Evolutionary conservation across 352 stramenopile genomes (phyloP), one percentile per base, ranked within the genome.

Genomic region (Phytophthora agathidicida): DNA sequence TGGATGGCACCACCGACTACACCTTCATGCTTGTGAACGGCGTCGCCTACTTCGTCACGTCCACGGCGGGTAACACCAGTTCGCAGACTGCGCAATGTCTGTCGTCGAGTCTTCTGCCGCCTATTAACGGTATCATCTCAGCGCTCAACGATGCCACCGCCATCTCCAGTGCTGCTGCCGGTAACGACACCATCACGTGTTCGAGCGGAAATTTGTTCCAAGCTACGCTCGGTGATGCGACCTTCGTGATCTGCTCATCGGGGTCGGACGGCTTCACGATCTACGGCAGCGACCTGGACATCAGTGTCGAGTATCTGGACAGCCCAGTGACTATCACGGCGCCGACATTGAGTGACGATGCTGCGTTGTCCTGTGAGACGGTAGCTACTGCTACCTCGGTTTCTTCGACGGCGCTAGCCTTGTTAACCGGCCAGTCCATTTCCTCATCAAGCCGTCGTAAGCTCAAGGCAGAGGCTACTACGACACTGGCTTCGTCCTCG

Each of bases 21-120:
- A 69, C 41, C 7, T 74, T 68, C 39, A 47, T 62, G 33, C 32
- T 72, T 8, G 52, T 75, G 24, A 28, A 75, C 37, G 50, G 62
- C 27, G 41, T 71, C 37, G 54, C 69, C 6, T 77, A 75, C 51
- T 57, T 48, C 33, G 42, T 68, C 7, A 68, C 54, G 3, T 57
- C 64, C 27, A 39, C 36, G 1, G 38, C 45, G 16, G 59, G 33
- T 7, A 37, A 60, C 35, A 28, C 42, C 27, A 31, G 23, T 0
- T 33, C 41, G 1, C n/a, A 47, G 24, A 58, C 38, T 14, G 45
- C 55, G 4, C 16, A 36, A 17, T 65, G 55, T 10, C 41, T 73
- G 31, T 26, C 28, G 36, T 27, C 46, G 9, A 36, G 42, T 26
- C 9, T 47, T 11, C 16, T 68, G 19, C 57, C 57, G 13, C 56